Base-by-base conservation (phyloP, 441 rosid species). In the Populus trichocarpa region DNA sequence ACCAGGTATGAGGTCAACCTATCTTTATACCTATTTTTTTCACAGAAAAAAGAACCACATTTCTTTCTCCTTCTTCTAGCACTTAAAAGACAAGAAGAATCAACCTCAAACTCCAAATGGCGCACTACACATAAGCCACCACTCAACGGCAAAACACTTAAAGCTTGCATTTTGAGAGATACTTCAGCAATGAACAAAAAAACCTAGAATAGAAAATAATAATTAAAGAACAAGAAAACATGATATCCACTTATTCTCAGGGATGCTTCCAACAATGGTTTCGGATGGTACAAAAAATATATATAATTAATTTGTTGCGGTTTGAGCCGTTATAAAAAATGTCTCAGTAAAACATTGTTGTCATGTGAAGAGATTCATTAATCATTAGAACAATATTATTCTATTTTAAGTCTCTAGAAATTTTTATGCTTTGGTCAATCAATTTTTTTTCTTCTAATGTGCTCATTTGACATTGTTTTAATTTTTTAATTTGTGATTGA, bases 151-250 rank as follows among this genome's bases (percentile, higher is more conserved):
- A 86, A 86, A 53, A 86, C 81, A 67, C 88, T 83, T 73, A 91
- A 88, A 91, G 89, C 81, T 88, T 91, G 94, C 97, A 91, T 93
- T 71, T 75, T 89, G 86, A 10, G 10, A 50, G 8, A 23, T 8
- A 57, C 66, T 63, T 79, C 30, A 26, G 36, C 68, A 69, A 71
- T 35, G 78, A 69, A 53, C 23, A 67, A 30, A 40, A 77, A 67
- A 35, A 69, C 75, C 74, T 81, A 81, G 74, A 79, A 76, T 16
- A 59, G 35, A 76, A 81, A 81, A 72, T 66, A 9, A 76, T 76
- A 75, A 72, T n/a, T 59, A 61, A 77, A 78, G 72, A 36, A 79
- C 53, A 75, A 79, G 50, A 33, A 26, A 69, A 73, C 73, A 73
- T 16, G 81, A 67, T 75, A 50, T n/a, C 30, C 33, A 72, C 67